Percentiles rank a stretch among this genome's conserved stretches.
Conservation (phyloP, 208 protist species). For the Crithidia sp. region DNA sequence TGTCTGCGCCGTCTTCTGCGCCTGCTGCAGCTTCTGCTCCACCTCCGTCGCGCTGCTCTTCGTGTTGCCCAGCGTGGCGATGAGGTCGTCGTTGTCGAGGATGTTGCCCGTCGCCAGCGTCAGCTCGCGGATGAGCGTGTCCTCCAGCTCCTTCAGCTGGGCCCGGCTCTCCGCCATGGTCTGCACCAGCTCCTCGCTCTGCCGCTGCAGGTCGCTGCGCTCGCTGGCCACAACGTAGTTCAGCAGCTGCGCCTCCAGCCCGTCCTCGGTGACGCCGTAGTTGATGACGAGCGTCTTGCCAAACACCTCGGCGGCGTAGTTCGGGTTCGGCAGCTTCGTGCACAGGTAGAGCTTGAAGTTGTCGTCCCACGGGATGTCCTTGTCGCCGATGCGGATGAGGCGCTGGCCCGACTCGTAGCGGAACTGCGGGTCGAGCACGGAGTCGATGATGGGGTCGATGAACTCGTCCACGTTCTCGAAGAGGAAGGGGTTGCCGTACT, state of each 20-base stretch:
- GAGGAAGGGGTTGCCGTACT: slow-evolving; percentile 98
- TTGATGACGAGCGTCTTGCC: slow-evolving; percentile 99
- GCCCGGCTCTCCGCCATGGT: slow-evolving; percentile 97
- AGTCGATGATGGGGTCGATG: slow-evolving; percentile 99
- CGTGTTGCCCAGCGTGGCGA: slow-evolving; percentile 98
- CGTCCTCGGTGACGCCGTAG: slow-evolving; percentile 98
- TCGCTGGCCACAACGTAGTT: slow-evolving; percentile 98
- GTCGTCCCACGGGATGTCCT: slow-evolving; percentile 97
- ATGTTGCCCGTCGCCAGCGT: slow-evolving; percentile 97
- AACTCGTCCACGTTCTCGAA: slow-evolving; percentile 99
- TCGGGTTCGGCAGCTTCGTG: slow-evolving; percentile 98
- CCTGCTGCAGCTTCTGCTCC: slow-evolving; percentile 94
- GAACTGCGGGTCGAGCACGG: slow-evolving; percentile 98
- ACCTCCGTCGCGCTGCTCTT: slow-evolving; percentile 98
- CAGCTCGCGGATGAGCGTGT: slow-evolving; percentile 98
- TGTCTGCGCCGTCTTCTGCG: slow-evolving; percentile 94
- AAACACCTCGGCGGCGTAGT: slow-evolving; percentile 98
- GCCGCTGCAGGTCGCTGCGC: slow-evolving; percentile 95
- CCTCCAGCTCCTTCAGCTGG: slow-evolving; percentile 97
- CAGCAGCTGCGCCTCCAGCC: slow-evolving; percentile 98
- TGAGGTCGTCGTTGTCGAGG: slow-evolving; percentile 98
- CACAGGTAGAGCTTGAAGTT: slow-evolving; percentile 98
- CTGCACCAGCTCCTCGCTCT: slow-evolving; percentile 96
- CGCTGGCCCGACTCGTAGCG: slow-evolving; percentile 78
- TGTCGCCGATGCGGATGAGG: slow-evolving; percentile 95